These are phyloP conservation scores for Phaeophleospora eucalypticola DNA, from an alignment of 2,329 filamentous ascomycete genomes.

Conservation along the genomic window DNA sequence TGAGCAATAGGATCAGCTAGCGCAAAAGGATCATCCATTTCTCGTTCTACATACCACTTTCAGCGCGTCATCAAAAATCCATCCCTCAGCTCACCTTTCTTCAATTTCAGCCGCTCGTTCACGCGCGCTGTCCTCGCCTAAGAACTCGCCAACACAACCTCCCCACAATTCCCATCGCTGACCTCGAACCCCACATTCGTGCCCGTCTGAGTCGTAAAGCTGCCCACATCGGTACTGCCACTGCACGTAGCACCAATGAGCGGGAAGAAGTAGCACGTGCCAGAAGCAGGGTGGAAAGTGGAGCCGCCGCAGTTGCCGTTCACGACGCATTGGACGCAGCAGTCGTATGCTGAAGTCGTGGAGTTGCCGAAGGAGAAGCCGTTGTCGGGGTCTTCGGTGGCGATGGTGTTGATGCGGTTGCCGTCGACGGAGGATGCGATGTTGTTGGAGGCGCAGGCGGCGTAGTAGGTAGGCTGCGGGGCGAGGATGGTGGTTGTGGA, in stretches of 20 bases:
- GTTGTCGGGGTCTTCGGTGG: constrained; percentile 5
- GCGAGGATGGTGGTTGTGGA: constrained; percentile 9
- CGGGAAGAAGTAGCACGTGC: constrained; percentile 15
- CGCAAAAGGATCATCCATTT: no score
- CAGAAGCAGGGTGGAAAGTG: constrained; percentile 12
- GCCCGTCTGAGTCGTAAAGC: constrained; percentile 6
- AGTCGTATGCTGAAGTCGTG: constrained; percentile 10
- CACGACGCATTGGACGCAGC: constrained; percentile 14
- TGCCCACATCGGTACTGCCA: constrained; percentile 7
- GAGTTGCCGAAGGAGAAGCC: constrained; percentile 14
- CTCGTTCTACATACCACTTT: no score
- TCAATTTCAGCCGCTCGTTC: no score
- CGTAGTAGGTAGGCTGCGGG: constrained; percentile 16
- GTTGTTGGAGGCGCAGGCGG: constrained; percentile 12
- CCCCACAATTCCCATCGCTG: constrained; percentile 13
- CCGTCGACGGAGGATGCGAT: constrained; percentile 10
- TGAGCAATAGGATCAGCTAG: no score
- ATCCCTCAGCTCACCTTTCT: no score
- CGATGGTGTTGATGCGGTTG: constrained; percentile 13
- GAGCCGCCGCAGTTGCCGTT: constrained; percentile 11
- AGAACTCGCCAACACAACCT: constrained; percentile 5
- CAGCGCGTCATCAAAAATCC: no score
- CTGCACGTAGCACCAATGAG: constrained; percentile 6
- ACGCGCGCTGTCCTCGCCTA: no score
- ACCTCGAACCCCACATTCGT: constrained; percentile 12